phyloP scores from a whole-genome alignment of 2,329 filamentous ascomycete species.

The Pseudocercospora eumusae region DNA sequence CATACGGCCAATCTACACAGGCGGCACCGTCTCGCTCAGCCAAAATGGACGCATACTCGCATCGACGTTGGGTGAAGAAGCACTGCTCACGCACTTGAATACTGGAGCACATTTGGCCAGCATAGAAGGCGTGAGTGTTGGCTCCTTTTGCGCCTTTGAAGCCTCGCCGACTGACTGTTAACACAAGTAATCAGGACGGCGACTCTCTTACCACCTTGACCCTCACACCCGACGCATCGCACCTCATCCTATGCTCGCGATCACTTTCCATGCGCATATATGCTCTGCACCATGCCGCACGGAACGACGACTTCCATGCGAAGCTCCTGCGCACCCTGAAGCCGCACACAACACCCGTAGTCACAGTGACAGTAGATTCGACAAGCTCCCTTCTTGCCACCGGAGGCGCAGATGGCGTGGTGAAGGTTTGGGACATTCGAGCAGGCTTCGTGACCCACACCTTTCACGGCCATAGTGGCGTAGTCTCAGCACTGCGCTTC shows the following conservation, averaged over 20 bases:
- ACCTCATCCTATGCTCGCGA: constrained; percentile 87
- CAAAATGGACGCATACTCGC: constrained; percentile 79
- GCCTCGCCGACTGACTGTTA: constrained; percentile 46
- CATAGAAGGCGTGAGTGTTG: constrained; percentile 74
- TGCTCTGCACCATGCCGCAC: constrained; percentile 62
- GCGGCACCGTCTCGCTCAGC: constrained; percentile 82
- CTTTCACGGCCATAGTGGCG: constrained; percentile 86
- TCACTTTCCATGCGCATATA: constrained; percentile 97
- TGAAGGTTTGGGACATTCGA: constrained; percentile 95
- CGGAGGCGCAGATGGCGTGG: constrained; percentile 85
- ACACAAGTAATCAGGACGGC: constrained; percentile 50
- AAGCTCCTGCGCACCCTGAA: constrained; percentile 79
- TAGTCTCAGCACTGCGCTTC: constrained; percentile 88
- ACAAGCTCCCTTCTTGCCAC: constrained; percentile 90
- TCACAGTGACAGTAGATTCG: constrained; percentile 79
- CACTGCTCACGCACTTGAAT: constrained; percentile 78
- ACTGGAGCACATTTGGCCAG: constrained; percentile 79
- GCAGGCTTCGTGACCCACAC: constrained; percentile 92
- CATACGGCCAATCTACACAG: constrained; percentile 91
- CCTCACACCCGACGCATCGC: constrained; percentile 86
- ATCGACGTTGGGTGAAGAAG: constrained; percentile 89
- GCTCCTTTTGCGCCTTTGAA: constrained; percentile 6
- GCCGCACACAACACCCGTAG: constrained; percentile 85
- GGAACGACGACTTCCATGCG: constrained; percentile 60
- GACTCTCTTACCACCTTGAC: constrained; percentile 73